Evolutionary conservation across 2,329 filamentous ascomycete species (phyloP), one percentile per base, ranked within the genome.

Genomic region (Atkinsonella hypoxylon): DNA sequence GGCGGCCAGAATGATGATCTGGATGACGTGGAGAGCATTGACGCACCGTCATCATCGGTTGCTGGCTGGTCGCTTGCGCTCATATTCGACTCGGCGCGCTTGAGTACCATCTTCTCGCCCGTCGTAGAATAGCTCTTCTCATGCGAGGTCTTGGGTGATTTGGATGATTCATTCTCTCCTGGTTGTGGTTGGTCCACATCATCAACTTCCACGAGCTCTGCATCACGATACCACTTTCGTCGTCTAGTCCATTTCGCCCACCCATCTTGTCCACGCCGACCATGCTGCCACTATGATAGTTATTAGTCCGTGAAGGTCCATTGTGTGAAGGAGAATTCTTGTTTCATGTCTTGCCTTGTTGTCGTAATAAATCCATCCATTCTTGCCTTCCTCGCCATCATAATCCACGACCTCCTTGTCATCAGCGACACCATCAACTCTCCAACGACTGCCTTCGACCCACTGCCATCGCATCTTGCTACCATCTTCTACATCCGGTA

Each of bases 351-450:
- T 54, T 70, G 89, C 88, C 82, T 95, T 96, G 65, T 91, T 97
- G 62, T 98, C 93, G 63, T 96, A 98, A 67, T 93, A 98, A 38
- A 95, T 88, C 93, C 93, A 98, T 1, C 90, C 93, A 58, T 83
- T 79, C 61, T 70, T 82, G 3, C 79, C 84, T 22, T 82, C 76
- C 1, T 78, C 72, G 2, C 73, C 72, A 50, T 81, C 79, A 55
- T 78, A 78, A 53, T 74, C 78, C 4, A 69, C 59, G 0, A 63
- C 53, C 1, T 55, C 64, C 15, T 66, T 57, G 17, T 73, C 69
- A 67, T 82, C 79, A 0, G 75, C 66, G 1, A 81, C 81, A 1
- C 87, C 86, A 59, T 97, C 91, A 26, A 97, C 83, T 49, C 81
- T 80, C 93, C 93, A 98, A 51, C 85, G 80, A 58, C 87, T 87